phyloP scores from a whole-genome alignment of 2,329 filamentous ascomycete species.

The Penicillium hesseltinei region DNA sequence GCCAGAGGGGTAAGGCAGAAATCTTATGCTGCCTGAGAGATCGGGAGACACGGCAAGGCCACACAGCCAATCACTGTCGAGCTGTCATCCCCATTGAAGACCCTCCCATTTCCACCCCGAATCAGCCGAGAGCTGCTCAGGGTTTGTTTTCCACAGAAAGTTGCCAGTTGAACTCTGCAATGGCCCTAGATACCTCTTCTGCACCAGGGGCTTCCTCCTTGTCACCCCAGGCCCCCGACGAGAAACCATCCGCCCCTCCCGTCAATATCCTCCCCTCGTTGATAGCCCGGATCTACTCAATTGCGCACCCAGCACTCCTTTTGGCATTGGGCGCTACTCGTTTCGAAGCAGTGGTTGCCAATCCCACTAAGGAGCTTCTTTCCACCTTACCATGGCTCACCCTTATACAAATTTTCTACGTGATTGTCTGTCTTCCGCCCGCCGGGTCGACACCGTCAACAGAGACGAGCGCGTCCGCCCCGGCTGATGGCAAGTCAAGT shows the following conservation, averaged over 20 bases:
- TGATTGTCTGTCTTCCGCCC: conserved; percentile 58
- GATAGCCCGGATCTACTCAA: conserved; percentile 57
- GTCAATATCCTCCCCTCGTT: conserved; percentile 49
- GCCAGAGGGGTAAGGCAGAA: not conserved
- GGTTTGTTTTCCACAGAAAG: not conserved
- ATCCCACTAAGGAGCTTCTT: conserved; percentile 65
- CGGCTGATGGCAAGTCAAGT: conserved; percentile 13
- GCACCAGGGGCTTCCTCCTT: conserved; percentile 3
- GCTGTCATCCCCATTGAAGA: not conserved
- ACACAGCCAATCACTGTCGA: conserved; percentile 12
- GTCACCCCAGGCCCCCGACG: conserved; percentile 14
- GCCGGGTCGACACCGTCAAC: conserved; percentile 40
- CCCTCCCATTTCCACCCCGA: conserved; percentile 7
- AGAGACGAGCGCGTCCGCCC: conserved; percentile 5
- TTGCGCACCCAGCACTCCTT: conserved; percentile 67
- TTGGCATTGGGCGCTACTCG: conserved; percentile 61
- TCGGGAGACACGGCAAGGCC: conserved; percentile 2
- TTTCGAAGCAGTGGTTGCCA: conserved; percentile 66
- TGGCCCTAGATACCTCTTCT: conserved; percentile 17
- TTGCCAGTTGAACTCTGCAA: not conserved
- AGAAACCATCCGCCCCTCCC: conserved; percentile 38
- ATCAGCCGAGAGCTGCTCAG: conserved; percentile 16
- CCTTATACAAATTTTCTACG: conserved; percentile 61
- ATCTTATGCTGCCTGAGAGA: not conserved
- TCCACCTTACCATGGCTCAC: conserved; percentile 62